Base-by-base conservation (phyloP, 495 filamentous ascomycete species). In the Penicillium maclennaniae region DNA sequence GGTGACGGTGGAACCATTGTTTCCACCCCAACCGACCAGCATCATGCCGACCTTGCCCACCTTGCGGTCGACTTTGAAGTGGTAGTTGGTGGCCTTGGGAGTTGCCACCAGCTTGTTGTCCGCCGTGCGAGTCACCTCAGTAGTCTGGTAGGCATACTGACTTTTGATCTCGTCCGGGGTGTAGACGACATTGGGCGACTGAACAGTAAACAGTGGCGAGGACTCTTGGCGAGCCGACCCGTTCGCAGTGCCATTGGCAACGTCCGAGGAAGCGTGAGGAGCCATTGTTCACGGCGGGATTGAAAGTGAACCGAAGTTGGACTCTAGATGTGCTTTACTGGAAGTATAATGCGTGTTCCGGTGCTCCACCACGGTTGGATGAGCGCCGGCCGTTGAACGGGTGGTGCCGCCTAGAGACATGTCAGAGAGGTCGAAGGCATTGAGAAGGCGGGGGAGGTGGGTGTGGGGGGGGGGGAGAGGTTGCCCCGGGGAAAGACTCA, bases 21-120 rank as follows among this genome's bases (percentile, higher is more conserved):
- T 98, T 63, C 93, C 93, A 74, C 93, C 93, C 89, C 85, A 93
- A 55, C 93, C 93, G 55, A 97, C 95, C 65, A 98, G 83, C 93
- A 98, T 97, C 78, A 95, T 79, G 65, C 93, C 93, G 54, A 89
- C 80, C 81, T 95, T 97, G 71, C 89, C 89, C 38, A 97, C 82
- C 70, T 89, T 89, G 67, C 91, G 90, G 66, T 95, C 88, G 65
- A 93, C 87, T 82, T 96, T 95, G 88, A 98, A 97, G 78, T 97
- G 84, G 72, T 97, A 97, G 59, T 85, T 74, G 52, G 86, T 91
- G 73, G 96, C 86, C 78, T 89, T 88, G 59, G 93, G 93, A 40
- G 82, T 84, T 53, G 89, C 93, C 45, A 91, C 83, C 68, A 86
- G 84, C 70, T 88, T 87, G 70, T 90, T 90, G 66, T 88, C 80